Percentiles rank a stretch among this genome's conserved stretches.
These are phyloP conservation scores for Candolleomyces aberdarensis DNA, from an alignment of 768 basidiomycete species.

Conservation along the genomic window DNA sequence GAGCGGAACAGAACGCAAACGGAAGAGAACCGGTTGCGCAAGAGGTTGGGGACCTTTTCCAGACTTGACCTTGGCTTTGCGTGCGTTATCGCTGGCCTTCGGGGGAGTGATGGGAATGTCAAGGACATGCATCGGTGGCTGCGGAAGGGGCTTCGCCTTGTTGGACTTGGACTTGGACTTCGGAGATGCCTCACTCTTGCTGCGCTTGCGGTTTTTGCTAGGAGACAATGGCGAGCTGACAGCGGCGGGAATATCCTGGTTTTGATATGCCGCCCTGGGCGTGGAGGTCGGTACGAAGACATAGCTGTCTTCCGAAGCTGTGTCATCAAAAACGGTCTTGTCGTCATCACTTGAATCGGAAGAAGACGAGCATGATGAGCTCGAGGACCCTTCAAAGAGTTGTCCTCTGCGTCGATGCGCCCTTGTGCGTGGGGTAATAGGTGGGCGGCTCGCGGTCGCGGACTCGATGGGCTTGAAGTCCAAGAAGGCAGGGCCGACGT, in stretches of 20 bases:
- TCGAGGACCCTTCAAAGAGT: constrained; percentile 8
- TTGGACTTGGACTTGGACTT: background rate
- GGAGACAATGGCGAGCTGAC: background rate
- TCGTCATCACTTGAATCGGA: constrained; percentile 4
- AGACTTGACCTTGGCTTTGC: background rate
- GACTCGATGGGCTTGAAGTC: background rate
- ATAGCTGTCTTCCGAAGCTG: constrained; percentile 13
- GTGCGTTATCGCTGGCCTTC: background rate
- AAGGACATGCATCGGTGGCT: background rate
- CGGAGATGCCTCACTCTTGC: constrained; percentile 1
- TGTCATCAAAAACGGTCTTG: constrained; percentile 7
- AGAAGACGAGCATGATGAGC: constrained; percentile 2
- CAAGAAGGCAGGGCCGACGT: constrained; percentile 2
- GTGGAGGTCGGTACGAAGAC: constrained; percentile 14
- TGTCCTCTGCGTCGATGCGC: constrained; percentile 12
- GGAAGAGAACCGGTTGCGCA: constrained; percentile 27
- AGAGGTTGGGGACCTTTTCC: constrained; percentile 14
- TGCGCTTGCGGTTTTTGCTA: background rate
- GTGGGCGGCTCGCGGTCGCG: background rate
- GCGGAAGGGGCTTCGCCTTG: constrained; percentile 1
- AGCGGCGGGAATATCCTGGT: constrained; percentile 14
- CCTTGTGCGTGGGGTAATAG: constrained; percentile 9
- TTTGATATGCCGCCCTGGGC: constrained; percentile 1
- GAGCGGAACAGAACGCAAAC: constrained; percentile 17
- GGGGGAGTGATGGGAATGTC: background rate